Evolutionary conservation across 2,329 filamentous ascomycete species (phyloP).

Genomic region (Ascocoryne sarcoides): DNA sequence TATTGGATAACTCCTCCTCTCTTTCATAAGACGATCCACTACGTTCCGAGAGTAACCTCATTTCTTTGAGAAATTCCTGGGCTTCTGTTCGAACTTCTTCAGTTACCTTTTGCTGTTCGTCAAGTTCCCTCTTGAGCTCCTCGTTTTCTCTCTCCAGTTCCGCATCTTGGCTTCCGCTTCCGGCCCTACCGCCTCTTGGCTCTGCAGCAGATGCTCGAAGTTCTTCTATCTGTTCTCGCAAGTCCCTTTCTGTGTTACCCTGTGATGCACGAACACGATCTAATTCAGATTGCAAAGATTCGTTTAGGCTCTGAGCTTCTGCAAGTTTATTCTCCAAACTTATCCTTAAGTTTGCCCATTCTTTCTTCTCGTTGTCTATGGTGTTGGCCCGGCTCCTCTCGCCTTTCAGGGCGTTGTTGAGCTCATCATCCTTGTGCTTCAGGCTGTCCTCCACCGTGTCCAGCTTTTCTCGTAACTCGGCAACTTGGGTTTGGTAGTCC

Average conservation of each 20-base stretch:
- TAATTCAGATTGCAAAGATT: slow-evolving; percentile 70
- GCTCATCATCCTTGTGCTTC: slow-evolving; percentile 63
- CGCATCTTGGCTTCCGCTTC: slow-evolving; percentile 28
- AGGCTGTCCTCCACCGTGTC: slow-evolving; percentile 61
- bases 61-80: slow-evolving; percentile 75
- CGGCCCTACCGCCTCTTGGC: slow-evolving; percentile 22
- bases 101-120: slow-evolving; percentile 71
- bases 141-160: slow-evolving; percentile 59
- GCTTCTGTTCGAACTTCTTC: slow-evolving; percentile 82
- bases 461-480: slow-evolving; percentile 65
- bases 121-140: slow-evolving; percentile 53
- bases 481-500: slow-evolving; percentile 73
- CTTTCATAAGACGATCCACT: slow-evolving; percentile 71
- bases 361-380: slow-evolving; percentile 55
- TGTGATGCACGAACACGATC: slow-evolving; percentile 65
- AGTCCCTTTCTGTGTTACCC: slow-evolving; percentile 49
- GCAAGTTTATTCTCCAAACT: slow-evolving; percentile 65
- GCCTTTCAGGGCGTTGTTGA: slow-evolving; percentile 49
- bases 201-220: slow-evolving; percentile 30
- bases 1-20: slow-evolving; percentile 68
- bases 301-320: slow-evolving; percentile 68
- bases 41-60: slow-evolving; percentile 76
- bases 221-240: slow-evolving; percentile 56
- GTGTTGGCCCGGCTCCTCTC: slow-evolving; percentile 46
- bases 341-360: slow-evolving; percentile 57